Evolutionary conservation across 2,329 filamentous ascomycete genomes (phyloP), one percentile per base, ranked within the genome.

Genomic region (Botrytis tulipae): DNA sequence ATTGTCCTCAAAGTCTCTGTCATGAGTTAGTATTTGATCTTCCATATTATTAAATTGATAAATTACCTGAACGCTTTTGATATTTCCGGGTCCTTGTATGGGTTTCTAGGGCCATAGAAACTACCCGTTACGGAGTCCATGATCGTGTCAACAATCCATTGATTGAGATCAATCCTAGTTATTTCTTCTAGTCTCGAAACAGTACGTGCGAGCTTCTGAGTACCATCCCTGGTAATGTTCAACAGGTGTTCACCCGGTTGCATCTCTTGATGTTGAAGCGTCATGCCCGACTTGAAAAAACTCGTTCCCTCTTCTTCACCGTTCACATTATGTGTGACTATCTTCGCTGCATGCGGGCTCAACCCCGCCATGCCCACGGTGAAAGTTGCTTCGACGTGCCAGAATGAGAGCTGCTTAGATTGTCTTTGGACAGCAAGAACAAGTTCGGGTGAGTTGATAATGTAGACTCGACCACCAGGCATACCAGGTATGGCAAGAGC

Each of bases 401-500:
- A 57, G 29, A 57, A 57, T 29, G 48, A 69, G 35, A 69, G 48
- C 66, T 69, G 40, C 16, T 68, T 68, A n/a, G 65, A 40, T 37
- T 35, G 25, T 42, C 32, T 16, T 29, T 57, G 66, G 35, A 69
- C 48, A 10, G 48, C 66, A 12, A 69, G 48, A n/a, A 57, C 22
- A 40, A 57, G 66, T 29, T 57, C 48, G 2, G 66, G 29, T 40
- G 66, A 69, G 35, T 59, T 69, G 22, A 69, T 57, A 9, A 69
- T 20, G n/a, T 69, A 69, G 9, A 69, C 48, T 69, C 66, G 48
- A n/a, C 66, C 48, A 29, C 66, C 46, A 8, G 66, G 66, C 66
- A 69, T 69, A 69, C 66, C 66, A n/a, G 48, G 66, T 25, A 69
- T 69, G 9, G 32, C 48, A 32, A 69, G 66, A 8, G 22, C 48